Evolutionary conservation across 1,139 yeast genomes (phyloP), one percentile per base, ranked within the genome.

Genomic region (Schwanniomyces etchellsii): DNA sequence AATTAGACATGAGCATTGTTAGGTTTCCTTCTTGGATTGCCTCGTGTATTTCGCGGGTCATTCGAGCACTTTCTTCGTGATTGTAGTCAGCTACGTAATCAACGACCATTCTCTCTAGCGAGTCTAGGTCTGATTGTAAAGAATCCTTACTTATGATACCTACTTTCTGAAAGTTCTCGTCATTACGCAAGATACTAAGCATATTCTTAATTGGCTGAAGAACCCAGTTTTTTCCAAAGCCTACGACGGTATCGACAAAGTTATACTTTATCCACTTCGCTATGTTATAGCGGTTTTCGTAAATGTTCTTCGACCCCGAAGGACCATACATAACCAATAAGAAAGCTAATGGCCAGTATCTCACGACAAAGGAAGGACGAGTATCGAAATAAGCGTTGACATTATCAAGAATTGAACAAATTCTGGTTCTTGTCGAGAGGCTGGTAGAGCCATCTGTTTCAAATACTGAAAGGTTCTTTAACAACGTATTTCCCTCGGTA

Each of bases 71-170:
- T 2, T 40, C 35, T 9, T 47, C 44, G 16, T 48, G 39, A 21
- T 50, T 50, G 36, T 63, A 64, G 32, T 77, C 83, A 4, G 62
- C 47, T 2, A 77, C 75, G 50, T 82, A 85, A 35, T 83, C 93
- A 16, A 77, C 60, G 4, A 88, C 85, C 97, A 91, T 91, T 35
- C 96, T 58, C 47, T 86, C 91, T 33, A 91, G 65, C 2, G 95
- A 83, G 29, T 76, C 74, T 40, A 86, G 60, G 46, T 89, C 97
- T 1, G 93, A 76, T 31, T 72, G 70, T 13, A 91, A 63, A 2
- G 95, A 81, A 37, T 84, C 82, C 47, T 81, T 81, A 5, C 93
- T 77, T 54, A 86, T 79, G 18, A 91, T 75, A 1, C 93, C 81
- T 20, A 86, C 70, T 36, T 78, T 74, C 23, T 24, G 15, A 3